Evolutionary conservation across 805 yeast species (phyloP).

Genomic region (Ogataea nonfermentans): DNA sequence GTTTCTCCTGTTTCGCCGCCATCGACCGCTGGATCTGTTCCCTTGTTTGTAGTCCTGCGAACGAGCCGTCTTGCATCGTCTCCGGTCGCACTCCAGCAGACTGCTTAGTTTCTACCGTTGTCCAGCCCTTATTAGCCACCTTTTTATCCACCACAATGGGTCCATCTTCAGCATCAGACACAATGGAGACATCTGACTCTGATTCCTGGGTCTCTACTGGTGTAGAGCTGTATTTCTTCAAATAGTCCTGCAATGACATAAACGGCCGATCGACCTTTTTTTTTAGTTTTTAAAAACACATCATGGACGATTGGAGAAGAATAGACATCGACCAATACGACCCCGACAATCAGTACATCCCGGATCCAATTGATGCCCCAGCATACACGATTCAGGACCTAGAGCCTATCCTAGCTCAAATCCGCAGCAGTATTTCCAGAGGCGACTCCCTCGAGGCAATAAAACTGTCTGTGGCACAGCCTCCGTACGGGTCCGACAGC

Average conservation of each 20-base stretch:
- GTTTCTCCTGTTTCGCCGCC: conserved; percentile 13
- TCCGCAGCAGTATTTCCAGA: conserved; percentile 61
- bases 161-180: conserved; percentile 23
- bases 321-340: conserved; percentile 91
- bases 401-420: conserved; percentile 50
- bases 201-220: not conserved
- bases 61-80: conserved; percentile 24
- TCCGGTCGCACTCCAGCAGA: conserved; percentile 16
- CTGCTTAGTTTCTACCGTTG: conserved; percentile 19
- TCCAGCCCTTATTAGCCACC: conserved; percentile 24
- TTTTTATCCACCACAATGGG: conserved; percentile 19
- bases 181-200: conserved; percentile 7
- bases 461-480: conserved; percentile 57
- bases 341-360: conserved; percentile 57
- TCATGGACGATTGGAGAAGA: conserved; percentile 84
- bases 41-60: conserved; percentile 47
- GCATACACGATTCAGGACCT: conserved; percentile 54
- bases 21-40: conserved; percentile 40
- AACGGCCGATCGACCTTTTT: conserved; percentile 10
- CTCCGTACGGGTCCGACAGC: conserved; percentile 80
- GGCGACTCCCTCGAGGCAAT: conserved; percentile 75
- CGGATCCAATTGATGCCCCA: conserved; percentile 33
- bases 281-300: conserved; percentile 4
- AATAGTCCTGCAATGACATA: conserved; percentile 10
- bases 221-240: conserved; percentile 6